phyloP scores from a whole-genome alignment of 1,284 basidiomycete species.

The Boletus semigastroideus region DNA sequence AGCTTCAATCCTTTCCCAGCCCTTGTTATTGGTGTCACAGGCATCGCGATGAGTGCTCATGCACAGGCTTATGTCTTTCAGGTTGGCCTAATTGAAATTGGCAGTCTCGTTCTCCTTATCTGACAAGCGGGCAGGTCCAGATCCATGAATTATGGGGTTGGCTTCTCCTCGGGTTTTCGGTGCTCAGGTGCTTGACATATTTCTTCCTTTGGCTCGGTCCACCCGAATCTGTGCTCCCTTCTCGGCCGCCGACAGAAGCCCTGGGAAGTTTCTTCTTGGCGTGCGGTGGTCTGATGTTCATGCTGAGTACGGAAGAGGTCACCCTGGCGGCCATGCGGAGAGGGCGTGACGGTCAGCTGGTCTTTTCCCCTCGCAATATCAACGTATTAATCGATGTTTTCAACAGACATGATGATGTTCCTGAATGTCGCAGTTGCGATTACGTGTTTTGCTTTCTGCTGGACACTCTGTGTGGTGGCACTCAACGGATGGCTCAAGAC shows the following conservation, averaged over 20 bases:
- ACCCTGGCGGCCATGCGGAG: constrained; percentile 90
- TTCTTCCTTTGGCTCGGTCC: constrained; percentile 91
- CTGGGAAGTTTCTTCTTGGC: constrained; percentile 86
- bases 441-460: constrained; percentile 81
- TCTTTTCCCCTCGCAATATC: constrained; percentile 24
- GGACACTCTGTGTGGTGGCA: constrained; percentile 69
- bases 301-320: constrained; percentile 89
- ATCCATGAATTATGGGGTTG: constrained; percentile 93
- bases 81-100: constrained; percentile 32
- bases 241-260: constrained; percentile 93
- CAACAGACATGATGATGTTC: constrained; percentile 83
- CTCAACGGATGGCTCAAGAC: constrained; percentile 79
- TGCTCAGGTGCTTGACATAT: constrained; percentile 85
- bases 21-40: constrained; percentile 90
- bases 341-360: constrained; percentile 75
- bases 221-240: constrained; percentile 76
- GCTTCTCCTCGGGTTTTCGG: constrained; percentile 80
- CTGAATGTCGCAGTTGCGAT: constrained; percentile 77
- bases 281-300: constrained; percentile 88
- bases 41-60: constrained; percentile 95
- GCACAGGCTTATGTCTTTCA: constrained; percentile 88
- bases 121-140: constrained; percentile 54
- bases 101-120: not conserved
- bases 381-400: constrained; percentile 60
- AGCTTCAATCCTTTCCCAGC: constrained; percentile 96